Conservation (phyloP, 2,329 filamentous ascomycete species). For the Clarireedia monteithiana region DNA sequence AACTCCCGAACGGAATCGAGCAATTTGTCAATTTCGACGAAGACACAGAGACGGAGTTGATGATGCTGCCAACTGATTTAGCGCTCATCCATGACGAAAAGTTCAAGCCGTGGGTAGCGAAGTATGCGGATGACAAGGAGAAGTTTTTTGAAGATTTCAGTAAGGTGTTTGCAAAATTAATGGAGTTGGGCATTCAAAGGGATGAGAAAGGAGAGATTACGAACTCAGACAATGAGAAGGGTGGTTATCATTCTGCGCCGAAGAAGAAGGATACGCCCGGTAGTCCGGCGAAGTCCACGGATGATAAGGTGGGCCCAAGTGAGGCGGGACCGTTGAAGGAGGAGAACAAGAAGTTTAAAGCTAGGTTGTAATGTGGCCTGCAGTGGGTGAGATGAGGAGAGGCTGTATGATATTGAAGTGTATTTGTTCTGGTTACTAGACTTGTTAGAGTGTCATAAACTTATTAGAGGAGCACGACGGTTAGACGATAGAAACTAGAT, state of each 20-base stretch:
- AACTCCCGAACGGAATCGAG: constrained; percentile 41
- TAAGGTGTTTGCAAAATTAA: constrained; percentile 49
- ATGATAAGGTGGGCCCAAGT: constrained; percentile 24
- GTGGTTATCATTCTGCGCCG: constrained; percentile 48
- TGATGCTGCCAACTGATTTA: constrained; percentile 62
- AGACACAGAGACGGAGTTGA: constrained; percentile 45
- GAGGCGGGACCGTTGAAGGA: constrained; percentile 36
- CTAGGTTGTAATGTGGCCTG: constrained; percentile 18
- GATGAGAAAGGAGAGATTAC: constrained; percentile 44
- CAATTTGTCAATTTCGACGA: constrained; percentile 55
- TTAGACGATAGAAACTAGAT: constrained; percentile 5
- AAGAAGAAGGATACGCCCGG: constrained; percentile 41
- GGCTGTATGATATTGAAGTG: constrained; percentile 2
- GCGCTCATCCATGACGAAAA: constrained; percentile 44
- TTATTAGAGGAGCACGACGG: neutral
- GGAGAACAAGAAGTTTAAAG: constrained; percentile 20
- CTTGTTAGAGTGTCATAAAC: no score
- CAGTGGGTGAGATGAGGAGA: no score
- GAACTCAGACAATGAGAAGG: constrained; percentile 49
- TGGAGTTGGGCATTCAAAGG: constrained; percentile 52
- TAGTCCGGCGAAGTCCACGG: constrained; percentile 27
- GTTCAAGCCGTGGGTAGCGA: constrained; percentile 49
- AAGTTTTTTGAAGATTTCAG: constrained; percentile 53
- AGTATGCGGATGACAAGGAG: constrained; percentile 54
- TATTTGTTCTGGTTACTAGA: no score